phyloP scores from a whole-genome alignment of 345 rosid genomes.

The Populus pruinosa region DNA sequence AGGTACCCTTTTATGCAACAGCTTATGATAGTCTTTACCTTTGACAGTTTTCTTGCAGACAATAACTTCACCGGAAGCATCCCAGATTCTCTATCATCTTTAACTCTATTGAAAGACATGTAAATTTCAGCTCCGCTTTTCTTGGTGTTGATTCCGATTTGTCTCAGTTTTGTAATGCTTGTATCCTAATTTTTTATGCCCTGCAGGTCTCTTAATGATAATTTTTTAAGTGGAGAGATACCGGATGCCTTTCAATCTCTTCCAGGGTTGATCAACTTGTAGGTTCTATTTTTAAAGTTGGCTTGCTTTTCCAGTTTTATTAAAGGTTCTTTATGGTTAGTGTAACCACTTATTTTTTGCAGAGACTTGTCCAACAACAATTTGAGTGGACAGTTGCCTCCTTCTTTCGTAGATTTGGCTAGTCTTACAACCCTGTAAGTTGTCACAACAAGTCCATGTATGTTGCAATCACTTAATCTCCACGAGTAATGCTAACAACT shows the following conservation, averaged over 20 bases:
- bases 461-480: not conserved
- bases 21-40: conserved; percentile 38
- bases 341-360: conserved; percentile 27
- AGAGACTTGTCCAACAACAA: conserved; percentile 87
- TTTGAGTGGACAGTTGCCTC: conserved; percentile 77
- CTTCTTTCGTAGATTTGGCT: conserved; percentile 59
- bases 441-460: not conserved
- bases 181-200: conserved; percentile 7
- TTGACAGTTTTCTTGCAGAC: conserved; percentile 87
- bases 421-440: conserved; percentile 78
- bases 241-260: conserved; percentile 76
- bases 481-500: conserved; percentile 31
- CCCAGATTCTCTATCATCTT: conserved; percentile 68
- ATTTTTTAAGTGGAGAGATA: conserved; percentile 76
- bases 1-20: conserved; percentile 6
- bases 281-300: conserved; percentile 30
- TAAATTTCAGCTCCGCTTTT: conserved; percentile 27
- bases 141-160: conserved; percentile 13
- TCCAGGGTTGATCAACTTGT: conserved; percentile 77
- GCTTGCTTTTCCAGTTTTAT: not conserved
- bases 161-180: not conserved
- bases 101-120: conserved; percentile 66
- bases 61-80: conserved; percentile 90
- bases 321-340: conserved; percentile 13
- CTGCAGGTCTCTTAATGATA: conserved; percentile 79